A percentile compares a stretch with the other conserved stretches of the same genome.
These are phyloP conservation scores for Pseudopyrenochaeta lycopersici DNA, from an alignment of 2,329 filamentous ascomycete species.

Conservation along the genomic window DNA sequence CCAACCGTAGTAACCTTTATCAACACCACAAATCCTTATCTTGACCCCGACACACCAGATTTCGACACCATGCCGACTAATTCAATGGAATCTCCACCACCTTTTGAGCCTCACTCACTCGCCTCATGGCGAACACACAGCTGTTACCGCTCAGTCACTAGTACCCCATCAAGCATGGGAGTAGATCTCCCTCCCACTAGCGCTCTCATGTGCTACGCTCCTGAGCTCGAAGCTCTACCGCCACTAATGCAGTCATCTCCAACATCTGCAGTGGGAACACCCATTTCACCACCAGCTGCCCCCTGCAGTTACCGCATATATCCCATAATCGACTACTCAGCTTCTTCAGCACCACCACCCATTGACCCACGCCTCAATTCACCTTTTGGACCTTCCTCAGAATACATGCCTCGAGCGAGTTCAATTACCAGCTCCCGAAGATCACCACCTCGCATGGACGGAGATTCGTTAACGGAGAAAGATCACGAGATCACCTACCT, in stretches of 20 bases:
- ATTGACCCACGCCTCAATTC: constrained; percentile 47
- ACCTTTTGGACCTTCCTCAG: constrained; percentile 35
- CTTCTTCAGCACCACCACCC: constrained; percentile 42
- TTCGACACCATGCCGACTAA: constrained; percentile 42
- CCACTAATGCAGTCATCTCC: constrained; percentile 42
- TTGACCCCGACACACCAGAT: constrained; percentile 55
- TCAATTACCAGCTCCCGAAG: constrained; percentile 33
- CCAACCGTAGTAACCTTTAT: constrained; percentile 64
- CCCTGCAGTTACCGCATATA: constrained; percentile 61
- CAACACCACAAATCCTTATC: constrained; percentile 69
- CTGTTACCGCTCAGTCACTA: constrained; percentile 35
- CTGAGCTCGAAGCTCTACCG: constrained; percentile 39
- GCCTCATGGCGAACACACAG: constrained; percentile 39
- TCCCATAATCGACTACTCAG: constrained; percentile 57
- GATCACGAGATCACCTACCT: constrained; percentile 68
- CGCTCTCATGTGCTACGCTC: constrained; percentile 36
- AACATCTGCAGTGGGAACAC: constrained; percentile 38
- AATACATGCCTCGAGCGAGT: constrained; percentile 35
- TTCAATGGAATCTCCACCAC: constrained; percentile 44
- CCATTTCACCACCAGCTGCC: constrained; percentile 55
- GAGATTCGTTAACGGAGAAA: constrained; percentile 36
- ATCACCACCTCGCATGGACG: constrained; percentile 31
- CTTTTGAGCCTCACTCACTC: constrained; percentile 37
- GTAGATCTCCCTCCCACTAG: constrained; percentile 63
- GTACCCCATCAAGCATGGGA: constrained; percentile 55